These are phyloP conservation scores for Aschersonia sp. DNA, from an alignment of 2,329 filamentous ascomycete genomes.

Conservation along the genomic window DNA sequence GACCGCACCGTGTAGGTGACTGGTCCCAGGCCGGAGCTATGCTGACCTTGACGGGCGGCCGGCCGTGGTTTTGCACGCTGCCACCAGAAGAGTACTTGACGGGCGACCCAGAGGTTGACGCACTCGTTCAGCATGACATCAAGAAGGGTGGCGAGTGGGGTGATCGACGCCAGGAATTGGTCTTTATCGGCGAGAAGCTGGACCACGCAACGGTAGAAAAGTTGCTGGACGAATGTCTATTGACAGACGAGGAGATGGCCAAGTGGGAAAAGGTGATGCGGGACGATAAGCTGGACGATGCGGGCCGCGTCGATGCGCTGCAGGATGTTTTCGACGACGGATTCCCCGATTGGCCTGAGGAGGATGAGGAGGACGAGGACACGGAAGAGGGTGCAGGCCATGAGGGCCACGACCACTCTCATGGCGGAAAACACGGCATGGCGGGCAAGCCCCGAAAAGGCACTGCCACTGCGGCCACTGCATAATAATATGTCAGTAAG, in stretches of 20 bases:
- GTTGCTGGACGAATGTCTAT: slow-evolving; percentile 43
- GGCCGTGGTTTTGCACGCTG: slow-evolving; percentile 45
- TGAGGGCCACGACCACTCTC: slow-evolving; percentile 4
- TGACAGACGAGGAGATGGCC: slow-evolving; percentile 43
- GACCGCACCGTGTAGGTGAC: slow-evolving; percentile 38
- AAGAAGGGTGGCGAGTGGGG: slow-evolving; percentile 47
- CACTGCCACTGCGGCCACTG: neutral
- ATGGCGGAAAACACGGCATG: slow-evolving; percentile 1
- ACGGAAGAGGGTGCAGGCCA: slow-evolving; percentile 14
- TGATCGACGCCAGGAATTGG: slow-evolving; percentile 56
- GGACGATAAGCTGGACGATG: slow-evolving; percentile 17
- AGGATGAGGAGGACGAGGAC: slow-evolving; percentile 23
- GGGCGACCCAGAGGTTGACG: slow-evolving; percentile 30
- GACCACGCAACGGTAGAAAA: slow-evolving; percentile 34
- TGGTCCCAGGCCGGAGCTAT: slow-evolving; percentile 54
- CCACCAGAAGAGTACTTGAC: slow-evolving; percentile 34
- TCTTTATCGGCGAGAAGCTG: slow-evolving; percentile 58
- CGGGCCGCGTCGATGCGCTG: slow-evolving; percentile 29
- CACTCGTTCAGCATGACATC: slow-evolving; percentile 34
- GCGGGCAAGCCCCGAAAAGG: neutral
- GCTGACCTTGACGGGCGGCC: slow-evolving; percentile 43
- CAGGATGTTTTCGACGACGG: slow-evolving; percentile 41
- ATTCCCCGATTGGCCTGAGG: slow-evolving; percentile 39
- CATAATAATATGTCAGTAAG: too few relatives aligned
- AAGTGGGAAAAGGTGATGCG: slow-evolving; percentile 39